These are phyloP conservation scores for Ogataea paraovalis DNA, from an alignment of 805 yeast genomes.

Conservation along the genomic window DNA sequence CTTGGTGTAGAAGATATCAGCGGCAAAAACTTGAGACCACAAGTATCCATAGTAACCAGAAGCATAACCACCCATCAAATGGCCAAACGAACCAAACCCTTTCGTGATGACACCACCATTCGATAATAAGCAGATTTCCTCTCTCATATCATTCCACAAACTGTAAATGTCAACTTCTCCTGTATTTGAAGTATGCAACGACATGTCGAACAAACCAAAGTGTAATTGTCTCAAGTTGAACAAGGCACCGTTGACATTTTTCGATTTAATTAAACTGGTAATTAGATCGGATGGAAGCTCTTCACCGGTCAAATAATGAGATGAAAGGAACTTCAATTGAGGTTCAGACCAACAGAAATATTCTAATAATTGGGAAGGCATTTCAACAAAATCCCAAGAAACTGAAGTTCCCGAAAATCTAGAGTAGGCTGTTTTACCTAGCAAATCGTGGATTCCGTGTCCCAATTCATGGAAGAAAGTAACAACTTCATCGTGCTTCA, in stretches of 20 bases:
- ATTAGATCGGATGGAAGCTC: constrained; percentile 54
- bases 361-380: constrained; percentile 87
- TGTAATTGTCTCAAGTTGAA: constrained; percentile 71
- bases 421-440: constrained; percentile 61
- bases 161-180: constrained; percentile 48
- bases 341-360: constrained; percentile 79
- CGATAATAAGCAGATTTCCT: constrained; percentile 55
- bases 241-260: constrained; percentile 74
- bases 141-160: constrained; percentile 64
- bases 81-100: constrained; percentile 77
- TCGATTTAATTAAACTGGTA: constrained; percentile 55
- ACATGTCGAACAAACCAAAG: constrained; percentile 76
- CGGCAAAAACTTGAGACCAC: constrained; percentile 83
- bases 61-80: constrained; percentile 80
- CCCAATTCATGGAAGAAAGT: constrained; percentile 90
- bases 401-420: constrained; percentile 76
- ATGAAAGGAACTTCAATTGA: constrained; percentile 55
- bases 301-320: constrained; percentile 58
- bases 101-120: constrained; percentile 53
- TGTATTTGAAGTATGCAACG: constrained; percentile 48
- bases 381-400: constrained; percentile 84
- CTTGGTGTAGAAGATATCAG: constrained; percentile 71
- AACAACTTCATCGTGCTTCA: constrained; percentile 73
- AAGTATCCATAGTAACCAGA: constrained; percentile 84
- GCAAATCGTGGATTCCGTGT: constrained; percentile 78